Conservation (phyloP, 2,329 filamentous ascomycete genomes). For the Hymenoscyphus albidus region DNA sequence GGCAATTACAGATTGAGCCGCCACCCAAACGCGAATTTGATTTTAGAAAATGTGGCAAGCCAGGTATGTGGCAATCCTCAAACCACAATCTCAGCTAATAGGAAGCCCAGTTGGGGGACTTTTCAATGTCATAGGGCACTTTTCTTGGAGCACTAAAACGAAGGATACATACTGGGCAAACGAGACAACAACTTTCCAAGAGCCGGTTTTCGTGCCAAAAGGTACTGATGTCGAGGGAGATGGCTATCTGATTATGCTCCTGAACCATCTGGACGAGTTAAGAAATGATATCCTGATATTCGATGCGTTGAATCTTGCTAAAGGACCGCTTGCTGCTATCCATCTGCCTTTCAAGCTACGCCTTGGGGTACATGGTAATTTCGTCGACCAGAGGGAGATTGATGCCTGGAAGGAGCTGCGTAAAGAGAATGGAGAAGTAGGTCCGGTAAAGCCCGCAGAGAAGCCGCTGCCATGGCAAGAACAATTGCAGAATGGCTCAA, state of each 20-base stretch:
- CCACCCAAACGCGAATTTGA: conserved; percentile 14
- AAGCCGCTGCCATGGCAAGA: conserved; percentile 41
- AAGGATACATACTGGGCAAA: conserved; percentile 31
- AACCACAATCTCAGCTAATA: no score
- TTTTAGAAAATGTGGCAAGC: conserved; percentile 28
- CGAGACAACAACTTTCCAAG: conserved; percentile 32
- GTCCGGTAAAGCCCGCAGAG: conserved; percentile 37
- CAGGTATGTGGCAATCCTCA: no score
- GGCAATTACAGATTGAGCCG: conserved; percentile 25
- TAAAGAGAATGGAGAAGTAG: conserved; percentile 37
- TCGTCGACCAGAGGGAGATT: conserved; percentile 35
- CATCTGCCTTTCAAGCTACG: conserved; percentile 35
- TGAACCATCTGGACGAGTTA: conserved; percentile 39
- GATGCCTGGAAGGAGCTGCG: conserved; percentile 41
- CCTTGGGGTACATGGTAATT: conserved; percentile 37
- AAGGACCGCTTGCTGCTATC: conserved; percentile 36
- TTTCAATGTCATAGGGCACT: conserved; percentile 27
- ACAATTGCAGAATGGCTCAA: background rate
- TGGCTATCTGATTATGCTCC: conserved; percentile 33
- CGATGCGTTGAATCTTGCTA: conserved; percentile 32
- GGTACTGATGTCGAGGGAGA: conserved; percentile 31
- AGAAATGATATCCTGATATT: conserved; percentile 37
- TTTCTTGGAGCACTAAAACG: conserved; percentile 18
- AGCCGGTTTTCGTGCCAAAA: conserved; percentile 33
- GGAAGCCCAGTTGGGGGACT: conserved; percentile 20